phyloP scores from a whole-genome alignment of 257 asterid genomes.

The Petrea volubilis region DNA sequence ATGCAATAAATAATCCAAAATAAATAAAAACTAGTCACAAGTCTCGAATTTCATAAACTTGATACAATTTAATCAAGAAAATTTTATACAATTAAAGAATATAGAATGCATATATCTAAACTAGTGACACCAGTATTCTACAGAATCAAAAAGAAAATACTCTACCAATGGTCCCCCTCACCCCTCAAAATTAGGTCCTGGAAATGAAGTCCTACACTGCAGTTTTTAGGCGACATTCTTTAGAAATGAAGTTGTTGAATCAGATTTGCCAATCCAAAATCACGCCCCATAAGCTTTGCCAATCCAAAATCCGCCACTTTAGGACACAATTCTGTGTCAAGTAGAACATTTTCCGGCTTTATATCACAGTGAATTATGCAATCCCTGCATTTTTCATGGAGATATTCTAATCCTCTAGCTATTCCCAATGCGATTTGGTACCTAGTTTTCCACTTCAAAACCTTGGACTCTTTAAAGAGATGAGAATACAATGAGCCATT shows the following conservation, averaged over 20 bases:
- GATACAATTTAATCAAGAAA: too few species aligned
- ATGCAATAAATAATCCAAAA: too few species aligned
- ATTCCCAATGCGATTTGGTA: conserved; percentile 28
- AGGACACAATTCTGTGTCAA: conserved; percentile 19
- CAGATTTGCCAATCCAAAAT: conserved; percentile 18
- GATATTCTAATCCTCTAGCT: conserved; percentile 31
- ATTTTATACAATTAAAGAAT: too few species aligned
- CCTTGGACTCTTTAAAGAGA: conserved; percentile 11
- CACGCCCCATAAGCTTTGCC: conserved; percentile 30
- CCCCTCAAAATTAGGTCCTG: too few species aligned
- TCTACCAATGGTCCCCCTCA: too few species aligned
- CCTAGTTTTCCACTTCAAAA: conserved; percentile 26
- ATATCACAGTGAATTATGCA: conserved; percentile 38
- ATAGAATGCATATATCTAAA: conserved; percentile 26
- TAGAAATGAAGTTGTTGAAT: too few species aligned
- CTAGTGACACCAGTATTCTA: conserved; percentile 33
- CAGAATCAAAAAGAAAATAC: too few species aligned
- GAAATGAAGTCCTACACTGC: too few species aligned
- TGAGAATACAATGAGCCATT: conserved; percentile 25
- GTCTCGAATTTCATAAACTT: too few species aligned
- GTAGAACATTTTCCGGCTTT: conserved; percentile 32
- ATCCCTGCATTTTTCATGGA: conserved; percentile 35
- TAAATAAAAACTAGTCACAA: too few species aligned
- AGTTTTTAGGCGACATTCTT: too few species aligned
- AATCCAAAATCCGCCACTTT: conserved; percentile 29